A percentile compares a stretch with the other conserved stretches of the same genome.
These are phyloP conservation scores for Darksidea phi DNA, from an alignment of 495 filamentous ascomycete genomes.

Conservation along the genomic window DNA sequence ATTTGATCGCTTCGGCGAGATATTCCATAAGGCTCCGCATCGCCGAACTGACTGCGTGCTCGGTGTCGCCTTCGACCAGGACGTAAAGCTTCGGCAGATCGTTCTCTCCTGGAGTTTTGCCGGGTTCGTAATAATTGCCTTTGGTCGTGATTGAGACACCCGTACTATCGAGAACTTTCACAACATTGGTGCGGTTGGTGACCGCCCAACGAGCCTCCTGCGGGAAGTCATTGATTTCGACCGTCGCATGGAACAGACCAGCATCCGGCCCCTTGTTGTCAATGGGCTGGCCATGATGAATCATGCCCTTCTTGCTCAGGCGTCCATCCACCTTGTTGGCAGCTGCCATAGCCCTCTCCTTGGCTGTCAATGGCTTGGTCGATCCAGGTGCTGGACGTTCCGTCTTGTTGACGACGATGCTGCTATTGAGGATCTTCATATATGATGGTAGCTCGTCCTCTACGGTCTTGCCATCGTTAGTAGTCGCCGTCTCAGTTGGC, in stretches of 20 bases:
- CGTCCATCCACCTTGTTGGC: slow-evolving; percentile 84
- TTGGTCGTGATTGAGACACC: slow-evolving; percentile 98
- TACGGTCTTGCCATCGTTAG: slow-evolving; percentile 57
- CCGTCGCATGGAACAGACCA: slow-evolving; percentile 91
- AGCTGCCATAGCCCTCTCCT: slow-evolving; percentile 81
- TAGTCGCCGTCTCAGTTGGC: slow-evolving; percentile 59
- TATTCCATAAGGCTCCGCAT: slow-evolving; percentile 86
- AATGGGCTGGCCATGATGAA: slow-evolving; percentile 89
- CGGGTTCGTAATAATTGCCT: slow-evolving; percentile 79
- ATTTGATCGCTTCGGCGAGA: slow-evolving; percentile 79
- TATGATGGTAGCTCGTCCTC: slow-evolving; percentile 49
- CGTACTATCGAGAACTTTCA: slow-evolving; percentile 93
- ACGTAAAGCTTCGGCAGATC: slow-evolving; percentile 92
- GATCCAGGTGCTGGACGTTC: slow-evolving; percentile 52
- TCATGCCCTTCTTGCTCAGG: slow-evolving; percentile 77
- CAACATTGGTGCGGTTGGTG: slow-evolving; percentile 97
- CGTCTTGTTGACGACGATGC: slow-evolving; percentile 78
- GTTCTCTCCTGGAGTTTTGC: slow-evolving; percentile 70
- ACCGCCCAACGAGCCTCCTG: slow-evolving; percentile 99
- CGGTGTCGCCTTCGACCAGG: slow-evolving; percentile 94
- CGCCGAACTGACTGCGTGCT: slow-evolving; percentile 84
- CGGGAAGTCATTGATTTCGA: slow-evolving; percentile 99
- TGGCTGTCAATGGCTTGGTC: slow-evolving; percentile 75
- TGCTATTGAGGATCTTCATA: slow-evolving; percentile 66
- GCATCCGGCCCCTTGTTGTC: slow-evolving; percentile 99